Evolutionary conservation across 108 stramenopile species (phyloP), one percentile per base, ranked within the genome.

Genomic region (Aurantiochytrium sp.): DNA sequence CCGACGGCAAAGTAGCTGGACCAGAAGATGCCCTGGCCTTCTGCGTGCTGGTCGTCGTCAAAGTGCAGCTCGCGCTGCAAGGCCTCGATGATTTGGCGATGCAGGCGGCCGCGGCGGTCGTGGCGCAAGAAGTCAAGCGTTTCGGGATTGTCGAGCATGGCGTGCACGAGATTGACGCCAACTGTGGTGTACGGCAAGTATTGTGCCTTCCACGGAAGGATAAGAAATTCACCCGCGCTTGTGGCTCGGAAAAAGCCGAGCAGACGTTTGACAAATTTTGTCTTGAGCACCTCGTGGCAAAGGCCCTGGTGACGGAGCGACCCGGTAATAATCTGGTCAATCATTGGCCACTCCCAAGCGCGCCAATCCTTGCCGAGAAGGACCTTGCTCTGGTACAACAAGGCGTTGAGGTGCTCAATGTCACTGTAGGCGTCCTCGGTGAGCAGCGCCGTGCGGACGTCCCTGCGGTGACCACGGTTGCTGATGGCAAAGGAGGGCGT

Each of bases 291-390:
- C 76, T 83, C 76, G 49, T 53, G 76, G n/a, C 45, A 53, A 12
- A 83, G 51, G 14, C 49, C 76, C n/a, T 53, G 76, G 28, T 83
- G 76, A 18, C 76, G 45, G n/a, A 83, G 76, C n/a, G 49, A n/a
- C 12, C 76, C 76, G 10, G 76, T 83, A 16, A 83, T 4, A 35
- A 83, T 83, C 23, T 83, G 49, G 4, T 83, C 76, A 18, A 83
- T 45, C 49, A 83, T 83, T 12, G 45, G 25, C 76, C 76, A 83
- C 25, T 83, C 51, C 76, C 76, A 83, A 12, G 19, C 51, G 49
- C 45, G 45, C 76, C 76, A 83, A 23, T 83, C 76, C 76, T 83
- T 83, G 51, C 76, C 76, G n/a, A 53, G 76, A 25, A 83, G 28
- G 51, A 83, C 76, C n/a, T 53, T 53, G 76, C 49, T 53, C 51